Base-by-base conservation (phyloP, 768 basidiomycete genomes). In the Tricholoma saponaceum region DNA sequence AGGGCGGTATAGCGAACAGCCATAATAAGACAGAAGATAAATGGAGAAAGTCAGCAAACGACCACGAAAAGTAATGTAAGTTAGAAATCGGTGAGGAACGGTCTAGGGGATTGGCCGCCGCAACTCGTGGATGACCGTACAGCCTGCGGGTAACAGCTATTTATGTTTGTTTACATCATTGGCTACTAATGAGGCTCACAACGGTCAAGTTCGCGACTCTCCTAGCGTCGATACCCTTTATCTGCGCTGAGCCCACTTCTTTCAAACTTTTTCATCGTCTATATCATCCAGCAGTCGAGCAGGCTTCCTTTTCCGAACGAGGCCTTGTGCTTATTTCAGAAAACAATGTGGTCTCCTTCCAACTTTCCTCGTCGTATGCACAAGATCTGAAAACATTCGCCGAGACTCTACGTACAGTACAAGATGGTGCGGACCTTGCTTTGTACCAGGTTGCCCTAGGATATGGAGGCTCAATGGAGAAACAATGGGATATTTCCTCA, bases 401-500 rank as follows among this genome's bases (percentile, higher is more conserved):
- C 43, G 70, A 75, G 50, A 62, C 65, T 16, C 66, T 81, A 28
- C 69, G 76, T 25, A 53, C 67, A 37, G 55, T 72, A 28, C 73
- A 70, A 47, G 65, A 75, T 20, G 59, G 69, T 14, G 18, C 41
- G 5, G 72, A 76, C 53, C 70, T 73, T 8, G 78, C 81, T 14
- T 70, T 87, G 55, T 92, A 92, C 70, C 90, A 92, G 72, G 71
- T 92, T 47, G 87, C 91, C 46, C 74, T 93, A 61, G 75, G 82
- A 51, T 80, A 74, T 37, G 73, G 73, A 22, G 68, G 67, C 20
- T 77, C 62, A 37, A 61, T 78, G 57, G 76, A 79, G 61, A 69
- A 76, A 51, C 67, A 77, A 60, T 86, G 83, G 79, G 79, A 79
- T 64, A 70, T 83, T 47, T 83, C 83, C 0, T 82, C 86, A 32